phyloP scores from a whole-genome alignment of 345 rosid genomes.

The Sisymbrium altissimum region DNA sequence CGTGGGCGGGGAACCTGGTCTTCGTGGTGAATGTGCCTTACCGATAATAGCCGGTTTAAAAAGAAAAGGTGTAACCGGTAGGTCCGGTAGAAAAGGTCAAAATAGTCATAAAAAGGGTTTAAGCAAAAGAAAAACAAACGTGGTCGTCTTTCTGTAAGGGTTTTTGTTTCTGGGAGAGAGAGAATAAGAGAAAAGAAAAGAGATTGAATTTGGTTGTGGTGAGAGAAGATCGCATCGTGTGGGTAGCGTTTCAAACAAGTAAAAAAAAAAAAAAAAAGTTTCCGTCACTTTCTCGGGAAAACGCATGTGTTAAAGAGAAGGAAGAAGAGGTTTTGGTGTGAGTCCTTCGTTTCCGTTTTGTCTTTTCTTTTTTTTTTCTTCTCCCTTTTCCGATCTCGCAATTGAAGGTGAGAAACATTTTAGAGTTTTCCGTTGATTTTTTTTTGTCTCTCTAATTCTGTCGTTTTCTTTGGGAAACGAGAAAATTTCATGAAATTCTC shows the following conservation, averaged over 20 bases:
- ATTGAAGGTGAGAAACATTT: slow-evolving; percentile 23
- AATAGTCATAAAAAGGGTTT: slow-evolving; percentile 48
- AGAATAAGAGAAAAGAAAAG: not conserved
- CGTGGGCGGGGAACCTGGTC: slow-evolving; percentile 42
- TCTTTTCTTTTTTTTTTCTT: not conserved
- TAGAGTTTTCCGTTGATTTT: not conserved
- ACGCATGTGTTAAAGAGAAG: slow-evolving; percentile 42
- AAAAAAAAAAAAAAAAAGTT: not conserved
- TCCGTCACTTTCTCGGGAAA: slow-evolving; percentile 38
- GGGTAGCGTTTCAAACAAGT: slow-evolving; percentile 37
- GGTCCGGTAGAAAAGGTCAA: slow-evolving; percentile 46
- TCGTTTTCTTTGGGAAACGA: not conserved
- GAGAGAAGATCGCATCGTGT: slow-evolving; percentile 35
- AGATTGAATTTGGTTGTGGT: slow-evolving; percentile 18
- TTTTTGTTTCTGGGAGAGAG: slow-evolving; percentile 33
- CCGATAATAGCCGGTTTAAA: slow-evolving; percentile 42
- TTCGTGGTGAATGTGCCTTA: slow-evolving; percentile 25
- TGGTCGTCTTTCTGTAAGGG: slow-evolving; percentile 53
- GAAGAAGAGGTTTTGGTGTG: slow-evolving; percentile 26
- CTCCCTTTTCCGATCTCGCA: slow-evolving; percentile 34
- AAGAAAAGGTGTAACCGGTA: slow-evolving; percentile 31
- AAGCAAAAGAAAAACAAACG: slow-evolving; percentile 30
- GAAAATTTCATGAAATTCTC: not conserved
- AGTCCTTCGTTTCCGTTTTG: slow-evolving; percentile 19
- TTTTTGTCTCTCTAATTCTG: not conserved